Conservation (phyloP, 768 basidiomycete genomes). For the Leccinum imitatum region DNA sequence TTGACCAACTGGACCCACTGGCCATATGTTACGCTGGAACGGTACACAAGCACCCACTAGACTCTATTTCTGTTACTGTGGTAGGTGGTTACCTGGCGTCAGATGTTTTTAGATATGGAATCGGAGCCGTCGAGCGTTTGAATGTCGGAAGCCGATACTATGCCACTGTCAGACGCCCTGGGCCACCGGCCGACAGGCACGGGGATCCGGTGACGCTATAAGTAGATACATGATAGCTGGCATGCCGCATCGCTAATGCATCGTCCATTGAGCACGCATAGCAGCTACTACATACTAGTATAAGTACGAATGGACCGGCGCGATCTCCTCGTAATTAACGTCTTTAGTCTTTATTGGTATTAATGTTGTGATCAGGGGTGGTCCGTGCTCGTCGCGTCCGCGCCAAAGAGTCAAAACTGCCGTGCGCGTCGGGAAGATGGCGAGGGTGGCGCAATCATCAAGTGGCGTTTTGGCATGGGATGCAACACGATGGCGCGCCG, state of each 20-base stretch:
- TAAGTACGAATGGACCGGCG: not conserved
- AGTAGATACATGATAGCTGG: not conserved
- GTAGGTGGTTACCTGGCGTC: not conserved
- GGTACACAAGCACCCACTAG: not conserved
- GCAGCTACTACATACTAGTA: not conserved
- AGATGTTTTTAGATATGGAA: not conserved
- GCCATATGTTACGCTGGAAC: not conserved
- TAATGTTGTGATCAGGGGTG: not conserved
- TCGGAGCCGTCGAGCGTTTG: not conserved
- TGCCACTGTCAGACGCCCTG: not conserved
- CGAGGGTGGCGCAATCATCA: not conserved
- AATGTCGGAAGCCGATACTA: not conserved
- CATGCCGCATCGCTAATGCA: not conserved
- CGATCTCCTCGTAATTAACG: not conserved
- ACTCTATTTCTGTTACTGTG: not conserved
- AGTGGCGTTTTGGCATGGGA: slow-evolving; percentile 6
- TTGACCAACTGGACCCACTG: not conserved
- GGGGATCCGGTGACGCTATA: not conserved
- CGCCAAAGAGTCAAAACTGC: not conserved
- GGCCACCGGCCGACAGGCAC: not conserved
- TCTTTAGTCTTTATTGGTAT: not conserved
- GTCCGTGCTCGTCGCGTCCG: not conserved
- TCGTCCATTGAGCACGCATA: not conserved
- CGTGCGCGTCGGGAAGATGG: not conserved
- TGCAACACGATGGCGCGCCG: not conserved